Conservation (phyloP, 129 eudicot species). For the Arctium lappa region DNA sequence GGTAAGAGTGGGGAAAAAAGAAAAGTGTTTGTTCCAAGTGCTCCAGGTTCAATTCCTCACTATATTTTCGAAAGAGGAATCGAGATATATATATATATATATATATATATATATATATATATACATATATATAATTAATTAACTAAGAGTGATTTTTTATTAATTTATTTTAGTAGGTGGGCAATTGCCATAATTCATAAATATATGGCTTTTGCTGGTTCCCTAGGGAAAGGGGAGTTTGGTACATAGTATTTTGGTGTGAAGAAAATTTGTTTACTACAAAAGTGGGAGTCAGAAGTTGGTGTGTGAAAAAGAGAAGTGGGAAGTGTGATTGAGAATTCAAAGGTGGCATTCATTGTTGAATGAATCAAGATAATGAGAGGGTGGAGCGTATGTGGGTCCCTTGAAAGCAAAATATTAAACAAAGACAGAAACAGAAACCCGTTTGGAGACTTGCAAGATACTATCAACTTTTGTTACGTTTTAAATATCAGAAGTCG, state of each 20-base stretch:
- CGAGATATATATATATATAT: conserved; percentile 33
- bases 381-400: conserved; percentile 45
- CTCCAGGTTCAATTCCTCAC: conserved; percentile 39
- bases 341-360: conserved; percentile 56
- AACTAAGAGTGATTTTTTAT: conserved; percentile 36
- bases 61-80: conserved; percentile 46
- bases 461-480: neutral
- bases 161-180: conserved; percentile 37
- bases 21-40: conserved; percentile 31
- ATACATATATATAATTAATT: neutral
- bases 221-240: conserved; percentile 76
- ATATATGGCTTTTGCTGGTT: conserved; percentile 65
- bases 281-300: conserved; percentile 35
- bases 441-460: neutral
- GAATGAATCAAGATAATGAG: conserved; percentile 21
- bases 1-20: conserved; percentile 10
- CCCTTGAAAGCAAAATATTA: conserved; percentile 24
- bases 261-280: conserved; percentile 25
- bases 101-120: neutral
- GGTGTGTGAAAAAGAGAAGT: conserved; percentile 36
- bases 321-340: conserved; percentile 39
- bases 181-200: conserved; percentile 56
- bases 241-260: conserved; percentile 63
- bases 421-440: neutral
- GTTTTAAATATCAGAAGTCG: neutral